Evolutionary conservation across 2,329 filamentous ascomycete genomes (phyloP), one percentile per base, ranked within the genome.

Genomic region (Pseudocercospora ulei): DNA sequence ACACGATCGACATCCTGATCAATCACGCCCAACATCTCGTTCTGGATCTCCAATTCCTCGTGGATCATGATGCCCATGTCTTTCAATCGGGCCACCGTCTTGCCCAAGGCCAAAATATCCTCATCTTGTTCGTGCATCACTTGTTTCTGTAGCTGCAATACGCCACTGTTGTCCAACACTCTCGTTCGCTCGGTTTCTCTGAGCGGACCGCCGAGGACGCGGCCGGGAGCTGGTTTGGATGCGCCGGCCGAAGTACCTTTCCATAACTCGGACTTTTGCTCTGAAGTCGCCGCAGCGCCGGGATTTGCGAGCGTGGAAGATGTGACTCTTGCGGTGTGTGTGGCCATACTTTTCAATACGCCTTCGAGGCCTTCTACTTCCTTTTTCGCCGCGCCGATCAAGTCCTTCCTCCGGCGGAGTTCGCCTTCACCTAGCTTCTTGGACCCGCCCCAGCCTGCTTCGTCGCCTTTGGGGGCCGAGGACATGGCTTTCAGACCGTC

Each of bases 11-110:
- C 71, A 60, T 86, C 80, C 39, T 76, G 67, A 47, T 80, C 77
- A 45, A 86, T 57, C 49, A 75, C 61, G 7, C 75, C 71, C 18
- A 90, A 65, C 72, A 85, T 74, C 58, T 75, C 71, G 38, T 76
- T 80, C 65, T 88, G 82, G 49, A 74, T 62, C 37, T 76, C 72
- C 39, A 87, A 69, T 65, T 88, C 83, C 34, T 78, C 72, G 47
- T 82, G 73, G 54, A 90, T 87, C 40, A 76, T 71, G 30, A 83
- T 65, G 0, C 82, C 82, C 73, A 88, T 82, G 61, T 86, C 78
- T 55, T 74, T 78, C 65, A 88, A 80, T 42, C 80, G 66, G 31
- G 76, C 66, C 30, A 88, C 78, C 31, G 84, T 78, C 48, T 74
- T 75, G 1, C 73, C 70, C 39, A 90, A 63, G 50, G 75, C 69